Base-by-base conservation (phyloP, 495 filamentous ascomycete genomes). In the Penicillium canescens region DNA sequence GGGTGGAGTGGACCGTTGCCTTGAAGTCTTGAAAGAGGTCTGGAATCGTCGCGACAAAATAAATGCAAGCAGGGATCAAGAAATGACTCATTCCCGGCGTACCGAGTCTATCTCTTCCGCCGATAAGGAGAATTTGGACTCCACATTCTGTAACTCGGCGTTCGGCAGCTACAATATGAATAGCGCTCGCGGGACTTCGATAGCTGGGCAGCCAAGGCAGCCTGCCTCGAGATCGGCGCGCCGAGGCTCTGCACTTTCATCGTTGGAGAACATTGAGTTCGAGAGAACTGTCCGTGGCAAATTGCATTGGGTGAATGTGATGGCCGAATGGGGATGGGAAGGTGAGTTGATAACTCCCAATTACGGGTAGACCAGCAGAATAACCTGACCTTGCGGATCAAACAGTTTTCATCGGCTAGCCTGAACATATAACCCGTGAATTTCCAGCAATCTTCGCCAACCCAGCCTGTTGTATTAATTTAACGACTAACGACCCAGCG, bases 241-340 rank as follows among this genome's bases (percentile, higher is more conserved):
- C 40, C 52, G 67, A 13, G 61, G 66, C 10, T 75, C 72, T 14
- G 62, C 65, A 8, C 55, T 69, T 8, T 67, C 71, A 0, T 57
- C 66, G 4, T 47, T 74, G 50, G 76, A 84, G 46, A 74, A 78
- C 38, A 77, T 84, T 43, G 85, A 88, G 57, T 76, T 75, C 53
- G 84, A 87, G 44, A 74, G 82, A 62, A 89, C 86, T 13, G 84
- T 91, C 13, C 76, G 82, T 47, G 87, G 89, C 11, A 71, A 74
- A 34, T 71, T 87, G 56, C 88, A 92, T 67, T 92, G 88, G 88
- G 77, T 87, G 11, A 85, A 86, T 50, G 86, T 92, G 41, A 92
- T 92, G 88, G 82, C 82, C 54, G 87, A 90, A 52, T 89, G 84
- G 83, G 74, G 79, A 13, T 92, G 88, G 88, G 88, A 91, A 79